phyloP scores from a whole-genome alignment of 768 basidiomycete genomes.

The Exsudoporus frostii region DNA sequence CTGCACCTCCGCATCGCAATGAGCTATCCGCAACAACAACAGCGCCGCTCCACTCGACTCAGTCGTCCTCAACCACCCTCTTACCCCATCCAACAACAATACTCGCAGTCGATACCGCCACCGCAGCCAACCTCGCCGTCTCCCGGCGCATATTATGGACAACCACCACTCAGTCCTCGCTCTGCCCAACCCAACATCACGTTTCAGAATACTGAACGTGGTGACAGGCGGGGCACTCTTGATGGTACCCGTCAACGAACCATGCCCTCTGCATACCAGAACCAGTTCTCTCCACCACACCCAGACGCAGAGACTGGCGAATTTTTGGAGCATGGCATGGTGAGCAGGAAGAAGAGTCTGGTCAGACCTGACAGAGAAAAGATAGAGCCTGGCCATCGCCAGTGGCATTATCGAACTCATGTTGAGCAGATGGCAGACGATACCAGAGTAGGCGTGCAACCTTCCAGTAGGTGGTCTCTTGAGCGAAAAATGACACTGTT shows the following conservation, averaged over 20 bases:
- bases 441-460: conserved; percentile 67
- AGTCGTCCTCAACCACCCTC: conserved; percentile 36
- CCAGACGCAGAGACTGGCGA: conserved; percentile 33
- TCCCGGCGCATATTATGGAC: conserved; percentile 14
- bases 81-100: conserved; percentile 32
- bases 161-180: conserved; percentile 20
- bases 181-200: conserved; percentile 47
- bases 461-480: conserved; percentile 64
- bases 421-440: conserved; percentile 76
- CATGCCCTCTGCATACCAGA: conserved; percentile 45
- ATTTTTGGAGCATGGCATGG: conserved; percentile 45
- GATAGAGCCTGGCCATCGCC: conserved; percentile 90
- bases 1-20: conserved; percentile 6
- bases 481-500: not conserved
- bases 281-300: conserved; percentile 40
- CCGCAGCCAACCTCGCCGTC: conserved; percentile 19
- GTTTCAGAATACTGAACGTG: conserved; percentile 67
- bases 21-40: conserved; percentile 42
- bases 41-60: conserved; percentile 34
- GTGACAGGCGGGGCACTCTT: conserved; percentile 58
- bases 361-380: conserved; percentile 93
- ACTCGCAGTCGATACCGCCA: conserved; percentile 18
- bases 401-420: conserved; percentile 91
- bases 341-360: conserved; percentile 86
- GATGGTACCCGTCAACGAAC: conserved; percentile 52